These are phyloP conservation scores for Suaeda aralocaspica DNA, from an alignment of 148 eudicot species.

Conservation along the genomic window DNA sequence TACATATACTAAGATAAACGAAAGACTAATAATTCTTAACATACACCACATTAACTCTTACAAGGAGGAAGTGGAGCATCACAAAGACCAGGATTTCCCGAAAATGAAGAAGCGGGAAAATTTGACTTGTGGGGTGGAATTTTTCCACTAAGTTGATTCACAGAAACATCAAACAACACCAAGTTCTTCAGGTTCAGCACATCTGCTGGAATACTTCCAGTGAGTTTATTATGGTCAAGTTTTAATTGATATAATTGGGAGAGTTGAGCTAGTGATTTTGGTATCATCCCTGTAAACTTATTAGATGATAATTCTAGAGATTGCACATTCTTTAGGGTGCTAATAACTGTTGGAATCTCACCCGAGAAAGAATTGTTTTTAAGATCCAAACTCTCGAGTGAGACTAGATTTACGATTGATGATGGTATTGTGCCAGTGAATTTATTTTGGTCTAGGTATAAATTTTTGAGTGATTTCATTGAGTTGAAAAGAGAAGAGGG, in stretches of 20 bases:
- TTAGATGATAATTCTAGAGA: slow-evolving; percentile 54
- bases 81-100: slow-evolving; percentile 62
- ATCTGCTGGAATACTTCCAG: neutral
- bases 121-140: slow-evolving; percentile 51
- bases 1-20: too few relatives aligned
- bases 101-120: slow-evolving; percentile 49
- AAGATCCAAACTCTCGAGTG: slow-evolving; percentile 40
- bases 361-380: slow-evolving; percentile 44
- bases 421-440: slow-evolving; percentile 43
- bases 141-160: slow-evolving; percentile 48
- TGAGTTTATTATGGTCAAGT: neutral
- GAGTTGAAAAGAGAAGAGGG: slow-evolving; percentile 35
- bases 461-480: slow-evolving; percentile 28
- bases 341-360: slow-evolving; percentile 42
- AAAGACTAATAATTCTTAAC: too few relatives aligned
- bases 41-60: too few relatives aligned
- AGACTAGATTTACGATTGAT: slow-evolving; percentile 32
- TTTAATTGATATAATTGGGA: slow-evolving; percentile 28
- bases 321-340: slow-evolving; percentile 40
- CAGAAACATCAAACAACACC: slow-evolving; percentile 53
- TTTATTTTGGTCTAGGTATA: slow-evolving; percentile 46
- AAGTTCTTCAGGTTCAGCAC: slow-evolving; percentile 2
- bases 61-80: slow-evolving; percentile 76
- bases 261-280: slow-evolving; percentile 47
- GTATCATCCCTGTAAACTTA: slow-evolving; percentile 40